Evolutionary conservation across 176 grass and related monocot species (phyloP), one percentile per base, ranked within the genome.

Genomic region (Triticum urartu): DNA sequence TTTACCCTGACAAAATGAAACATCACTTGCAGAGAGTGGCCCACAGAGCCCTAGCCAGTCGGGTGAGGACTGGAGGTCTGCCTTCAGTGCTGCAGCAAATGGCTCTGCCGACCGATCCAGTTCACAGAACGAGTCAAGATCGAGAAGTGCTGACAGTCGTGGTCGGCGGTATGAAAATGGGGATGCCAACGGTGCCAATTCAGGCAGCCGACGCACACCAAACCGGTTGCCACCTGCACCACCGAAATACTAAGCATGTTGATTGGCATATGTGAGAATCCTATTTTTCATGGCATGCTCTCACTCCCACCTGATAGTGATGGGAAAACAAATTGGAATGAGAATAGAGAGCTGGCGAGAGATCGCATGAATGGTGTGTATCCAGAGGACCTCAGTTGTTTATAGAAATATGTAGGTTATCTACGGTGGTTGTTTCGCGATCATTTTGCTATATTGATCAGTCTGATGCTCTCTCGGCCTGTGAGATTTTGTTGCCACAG

Each of bases 21-120:
- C 76, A 78, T 88, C 66, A 77, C 42, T 89, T 85, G 87, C 90
- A 98, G 93, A 92, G 75, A 91, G 81, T 85, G 95, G 79, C 75
- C 91, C 88, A 28, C 84, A 38, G 62, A 91, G 84, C 17, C 89
- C 89, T 81, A 80, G 75, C 38, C 67, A 81, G n/a, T 71, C 94
- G 14, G 88, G 97, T 86, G 92, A 98, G 72, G 97, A 98, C 64
- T 98, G 97, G 97, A 95, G 89, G 52, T 95, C 97, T 60, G 97
- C 97, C 40, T 98, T 98, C 24, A 87, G 75, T 85, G 80, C 94
- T 83, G 72, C 89, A 77, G 32, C 88, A 89, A 95, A 95, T 89
- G 94, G 91, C 28, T 78, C 87, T 79, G 79, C 78, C 72, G 80
- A 90, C 11, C 61, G 67, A 45, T 84, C 92, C 47, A 87, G 82